Evolutionary conservation across 2,329 filamentous ascomycete species (phyloP), one percentile per base, ranked within the genome.

Genomic region (Ophiognomonia clavigignenti-juglandacearum): DNA sequence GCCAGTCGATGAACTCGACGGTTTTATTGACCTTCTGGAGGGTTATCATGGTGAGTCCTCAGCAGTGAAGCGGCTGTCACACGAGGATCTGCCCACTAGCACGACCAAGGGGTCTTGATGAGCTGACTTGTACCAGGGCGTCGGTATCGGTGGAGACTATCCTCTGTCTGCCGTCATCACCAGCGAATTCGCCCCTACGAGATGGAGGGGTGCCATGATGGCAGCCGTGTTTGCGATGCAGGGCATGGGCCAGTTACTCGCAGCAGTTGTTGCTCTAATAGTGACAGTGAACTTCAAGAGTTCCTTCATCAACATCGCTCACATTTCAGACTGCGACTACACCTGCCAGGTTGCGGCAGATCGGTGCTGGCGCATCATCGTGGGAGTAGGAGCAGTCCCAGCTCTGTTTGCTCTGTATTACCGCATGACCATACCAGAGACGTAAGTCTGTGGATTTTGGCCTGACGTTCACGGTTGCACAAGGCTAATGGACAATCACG

Each of bases 141-240:
- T 89, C 50, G 86, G 85, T 24, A 88, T 90, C 42, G 86, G 88
- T 54, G 88, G 87, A 52, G 88, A 93, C 60, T 93, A 93, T 62
- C 88, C 88, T 2, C 71, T 93, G 6, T 86, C 80, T 38, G 84
- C 85, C 0, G 85, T 93, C 44, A 91, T 91, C 54, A 92, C 86
- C 5, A 85, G 87, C 10, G 88, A 93, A 57, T 92, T 92, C 61
- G 86, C 87, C 8, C 88, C 86, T 3, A 92, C 87, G 11, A 80
- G 85, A 57, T 90, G 86, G 81, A 77, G 88, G 57, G 88, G 86
- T 52, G 85, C 83, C 48, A 92, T 93, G 84, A 86, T 93, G 73
- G 85, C 83, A 10, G 77, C 85, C 14, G 86, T 92, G 40, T 93
- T 93, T 60, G 86, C 85, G 31, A 91, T 91, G 86, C 88, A 93